Conservation (phyloP, 495 filamentous ascomycete genomes). For the Margaritispora aquatica region DNA sequence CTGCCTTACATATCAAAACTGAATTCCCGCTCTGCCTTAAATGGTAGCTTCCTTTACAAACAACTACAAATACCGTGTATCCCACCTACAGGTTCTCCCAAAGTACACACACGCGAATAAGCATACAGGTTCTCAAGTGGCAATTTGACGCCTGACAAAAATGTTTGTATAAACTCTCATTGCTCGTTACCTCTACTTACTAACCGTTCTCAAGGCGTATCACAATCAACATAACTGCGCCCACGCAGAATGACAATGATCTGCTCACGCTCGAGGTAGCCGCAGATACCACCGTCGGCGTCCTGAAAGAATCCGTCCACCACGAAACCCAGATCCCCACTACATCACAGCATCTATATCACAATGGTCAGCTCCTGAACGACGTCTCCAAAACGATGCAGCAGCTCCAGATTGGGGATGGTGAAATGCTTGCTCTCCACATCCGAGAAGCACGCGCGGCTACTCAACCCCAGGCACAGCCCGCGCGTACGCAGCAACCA, state of each 20-base stretch:
- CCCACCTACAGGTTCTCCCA: not conserved
- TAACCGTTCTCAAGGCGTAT: constrained; percentile 53
- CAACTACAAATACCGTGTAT: not conserved
- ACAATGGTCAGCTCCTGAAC: constrained; percentile 77
- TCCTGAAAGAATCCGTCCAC: constrained; percentile 77
- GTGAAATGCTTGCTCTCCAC: constrained; percentile 88
- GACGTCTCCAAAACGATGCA: constrained; percentile 74
- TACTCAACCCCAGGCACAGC: constrained; percentile 14
- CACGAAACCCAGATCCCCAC: constrained; percentile 47
- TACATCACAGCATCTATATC: constrained; percentile 67
- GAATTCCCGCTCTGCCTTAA: not conserved
- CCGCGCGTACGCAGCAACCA: constrained; percentile 21
- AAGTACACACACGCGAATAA: constrained; percentile 1
- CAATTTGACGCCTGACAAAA: constrained; percentile 4
- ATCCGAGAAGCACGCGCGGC: constrained; percentile 41
- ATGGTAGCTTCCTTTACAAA: not conserved
- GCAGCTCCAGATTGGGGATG: constrained; percentile 75
- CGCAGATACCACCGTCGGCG: constrained; percentile 75
- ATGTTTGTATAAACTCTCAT: constrained; percentile 13
- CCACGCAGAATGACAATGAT: constrained; percentile 62
- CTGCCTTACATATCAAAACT: not conserved
- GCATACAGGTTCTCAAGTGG: constrained; percentile 16
- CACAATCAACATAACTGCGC: constrained; percentile 78
- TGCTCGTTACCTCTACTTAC: not conserved
- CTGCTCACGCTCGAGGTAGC: constrained; percentile 80